phyloP scores from a whole-genome alignment of 306 rosid genomes.

The Nissolia schottii region DNA sequence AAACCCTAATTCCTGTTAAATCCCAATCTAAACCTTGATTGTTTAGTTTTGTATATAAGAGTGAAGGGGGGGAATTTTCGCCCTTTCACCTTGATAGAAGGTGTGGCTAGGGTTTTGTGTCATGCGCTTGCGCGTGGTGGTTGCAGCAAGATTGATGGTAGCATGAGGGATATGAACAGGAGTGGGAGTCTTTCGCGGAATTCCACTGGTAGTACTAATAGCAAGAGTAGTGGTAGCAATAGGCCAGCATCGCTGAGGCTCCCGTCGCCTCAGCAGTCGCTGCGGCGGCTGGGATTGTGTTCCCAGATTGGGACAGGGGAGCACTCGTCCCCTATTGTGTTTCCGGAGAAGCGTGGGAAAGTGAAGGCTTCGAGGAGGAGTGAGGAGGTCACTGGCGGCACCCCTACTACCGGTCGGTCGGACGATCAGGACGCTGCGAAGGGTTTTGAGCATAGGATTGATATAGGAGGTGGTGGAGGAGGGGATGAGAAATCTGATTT shows the following conservation, averaged over 20 bases:
- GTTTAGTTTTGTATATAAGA: background rate
- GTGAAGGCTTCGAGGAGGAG: slow-evolving; percentile 53
- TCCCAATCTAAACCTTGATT: background rate
- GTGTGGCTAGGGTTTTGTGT: slow-evolving; percentile 39
- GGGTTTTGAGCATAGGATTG: slow-evolving; percentile 82
- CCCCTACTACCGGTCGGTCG: slow-evolving; percentile 20
- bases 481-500: slow-evolving; percentile 93
- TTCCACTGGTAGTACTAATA: slow-evolving; percentile 45
- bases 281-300: slow-evolving; percentile 84
- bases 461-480: slow-evolving; percentile 52
- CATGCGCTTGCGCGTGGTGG: slow-evolving; percentile 30
- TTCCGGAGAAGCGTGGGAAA: slow-evolving; percentile 87
- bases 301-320: slow-evolving; percentile 88
- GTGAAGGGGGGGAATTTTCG: slow-evolving; percentile 2
- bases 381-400: slow-evolving; percentile 28
- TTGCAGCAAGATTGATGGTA: slow-evolving; percentile 13
- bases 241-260: slow-evolving; percentile 51
- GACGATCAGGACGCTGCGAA: slow-evolving; percentile 48
- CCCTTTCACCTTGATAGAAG: slow-evolving; percentile 12
- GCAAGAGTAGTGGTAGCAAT: slow-evolving; percentile 7
- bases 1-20: slow-evolving; percentile 21
- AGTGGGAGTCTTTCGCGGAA: slow-evolving; percentile 66
- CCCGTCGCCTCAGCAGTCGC: slow-evolving; percentile 67
- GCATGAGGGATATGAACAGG: slow-evolving; percentile 59
- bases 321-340: slow-evolving; percentile 84